These are phyloP conservation scores for Lasiosphaeria miniovina DNA, from an alignment of 495 filamentous ascomycete species.

Conservation along the genomic window DNA sequence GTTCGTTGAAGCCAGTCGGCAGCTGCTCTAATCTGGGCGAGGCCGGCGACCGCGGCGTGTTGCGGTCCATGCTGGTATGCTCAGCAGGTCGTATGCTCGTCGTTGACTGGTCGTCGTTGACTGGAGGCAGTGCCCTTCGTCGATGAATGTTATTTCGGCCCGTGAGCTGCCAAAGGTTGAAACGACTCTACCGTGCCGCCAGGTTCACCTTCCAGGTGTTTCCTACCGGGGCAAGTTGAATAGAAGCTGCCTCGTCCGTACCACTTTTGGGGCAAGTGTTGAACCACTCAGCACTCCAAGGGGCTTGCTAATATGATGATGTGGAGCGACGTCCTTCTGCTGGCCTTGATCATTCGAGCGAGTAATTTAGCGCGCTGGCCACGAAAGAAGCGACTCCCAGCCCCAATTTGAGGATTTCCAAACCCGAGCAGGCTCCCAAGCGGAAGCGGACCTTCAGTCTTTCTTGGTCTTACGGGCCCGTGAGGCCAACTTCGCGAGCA, in stretches of 20 bases:
- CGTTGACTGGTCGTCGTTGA: no score
- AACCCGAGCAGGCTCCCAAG: conserved; percentile 7
- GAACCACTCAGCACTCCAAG: no score
- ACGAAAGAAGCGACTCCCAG: not conserved
- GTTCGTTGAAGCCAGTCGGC: conserved; percentile 45
- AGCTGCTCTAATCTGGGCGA: conserved; percentile 37
- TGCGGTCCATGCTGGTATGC: conserved; percentile 29
- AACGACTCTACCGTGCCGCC: no score
- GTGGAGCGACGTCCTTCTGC: not conserved
- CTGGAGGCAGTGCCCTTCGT: no score
- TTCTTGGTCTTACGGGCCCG: not conserved
- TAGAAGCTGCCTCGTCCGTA: no score
- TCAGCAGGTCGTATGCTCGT: no score
- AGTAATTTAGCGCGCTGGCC: not conserved
- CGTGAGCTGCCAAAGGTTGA: no score
- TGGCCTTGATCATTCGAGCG: not conserved
- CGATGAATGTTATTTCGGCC: no score
- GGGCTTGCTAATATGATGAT: not conserved
- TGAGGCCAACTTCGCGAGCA: not conserved
- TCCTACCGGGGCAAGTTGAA: no score
- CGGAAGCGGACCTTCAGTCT: conserved; percentile 7
- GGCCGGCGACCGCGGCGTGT: conserved; percentile 41
- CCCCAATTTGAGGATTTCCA: no score
- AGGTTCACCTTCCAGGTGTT: no score
- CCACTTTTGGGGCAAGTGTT: no score